Evolutionary conservation across 176 grass and related monocot genomes (phyloP), one percentile per base, ranked within the genome.

Genomic region (Lolium perenne): DNA sequence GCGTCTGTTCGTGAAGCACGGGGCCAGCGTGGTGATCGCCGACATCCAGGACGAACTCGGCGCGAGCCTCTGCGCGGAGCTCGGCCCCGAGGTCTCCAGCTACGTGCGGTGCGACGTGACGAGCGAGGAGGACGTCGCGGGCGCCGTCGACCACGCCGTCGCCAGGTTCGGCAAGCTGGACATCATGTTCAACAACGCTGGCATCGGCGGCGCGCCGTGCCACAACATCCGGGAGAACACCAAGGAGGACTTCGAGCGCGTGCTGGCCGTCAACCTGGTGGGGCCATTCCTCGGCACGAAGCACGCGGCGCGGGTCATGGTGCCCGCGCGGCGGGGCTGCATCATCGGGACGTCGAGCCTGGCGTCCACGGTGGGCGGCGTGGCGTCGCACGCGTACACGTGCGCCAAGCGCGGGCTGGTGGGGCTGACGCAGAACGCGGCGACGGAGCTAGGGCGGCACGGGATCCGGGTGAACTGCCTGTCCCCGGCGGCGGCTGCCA

Each of bases 111-210:
- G 85, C 63, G 88, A 93, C 76, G 82, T 90, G 0, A 90, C 84
- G 13, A 17, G 2, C 21, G 91, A 93, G 82, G 58, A 8, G 60
- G 82, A 93, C 84, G 80, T 93, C 16, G 58, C 76, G 8, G 81
- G 56, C 2, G 88, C 88, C 15, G 84, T 93, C 46, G 81, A 93
- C 26, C 73, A 83, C 77, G 48, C 91, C 75, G 81, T 93, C 60
- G 38, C 87, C 15, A 68, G 61, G 43, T 87, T 77, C 82, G 91
- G 91, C 6, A 46, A 15, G 17, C 81, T 93, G 3, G 91, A 93
- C 69, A 18, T 93, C 70, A 93, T 93, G 88, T 90, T 87, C 91
- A 93, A 87, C 88, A 93, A 90, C 77, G 91, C 91, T 10, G 91
- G 91, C 7, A 85, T 90, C 83, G 72, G 88, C 63, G 89, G 84